Evolutionary conservation across 1,284 basidiomycete genomes (phyloP).

Genomic region (Inonotus hispidus): DNA sequence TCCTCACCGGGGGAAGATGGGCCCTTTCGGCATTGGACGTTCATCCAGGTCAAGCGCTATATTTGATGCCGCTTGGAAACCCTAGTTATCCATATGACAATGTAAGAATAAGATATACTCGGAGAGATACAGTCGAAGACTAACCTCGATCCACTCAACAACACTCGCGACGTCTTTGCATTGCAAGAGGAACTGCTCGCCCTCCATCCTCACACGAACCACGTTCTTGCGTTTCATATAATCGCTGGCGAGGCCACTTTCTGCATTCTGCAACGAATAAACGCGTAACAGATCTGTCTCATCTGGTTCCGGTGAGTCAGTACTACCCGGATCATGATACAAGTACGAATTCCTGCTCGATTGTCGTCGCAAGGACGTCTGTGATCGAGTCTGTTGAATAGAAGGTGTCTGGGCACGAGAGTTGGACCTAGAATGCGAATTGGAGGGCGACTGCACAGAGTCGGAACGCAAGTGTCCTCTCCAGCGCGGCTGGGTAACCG

Average conservation of each 20-base stretch:
- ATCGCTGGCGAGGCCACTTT: conserved; percentile 92
- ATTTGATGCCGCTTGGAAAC: conserved; percentile 91
- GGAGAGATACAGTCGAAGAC: conserved; percentile 12
- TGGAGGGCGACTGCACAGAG: background rate
- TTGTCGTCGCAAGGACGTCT: conserved; percentile 22
- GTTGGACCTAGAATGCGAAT: conserved; percentile 3
- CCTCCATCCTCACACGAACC: conserved; percentile 88
- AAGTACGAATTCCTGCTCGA: no score
- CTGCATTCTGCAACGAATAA: conserved; percentile 88
- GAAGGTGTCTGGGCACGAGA: conserved; percentile 21
- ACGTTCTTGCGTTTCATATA: conserved; percentile 94
- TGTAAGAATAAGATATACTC: background rate
- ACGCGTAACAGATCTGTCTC: conserved; percentile 44
- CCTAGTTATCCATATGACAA: conserved; percentile 31
- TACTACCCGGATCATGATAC: background rate
- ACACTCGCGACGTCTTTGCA: conserved; percentile 81
- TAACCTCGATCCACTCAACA: conserved; percentile 94
- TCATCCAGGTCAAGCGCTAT: conserved; percentile 89
- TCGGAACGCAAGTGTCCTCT: conserved; percentile 3
- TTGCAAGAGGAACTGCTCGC: conserved; percentile 96
- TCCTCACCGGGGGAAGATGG: conserved; percentile 51
- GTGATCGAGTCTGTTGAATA: conserved; percentile 1
- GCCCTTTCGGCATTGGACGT: conserved; percentile 83
- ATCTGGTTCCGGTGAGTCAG: conserved; percentile 34
- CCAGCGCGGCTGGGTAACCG: background rate